Base-by-base conservation (phyloP, 805 yeast species). In the Blastobotrys attinorum region DNA sequence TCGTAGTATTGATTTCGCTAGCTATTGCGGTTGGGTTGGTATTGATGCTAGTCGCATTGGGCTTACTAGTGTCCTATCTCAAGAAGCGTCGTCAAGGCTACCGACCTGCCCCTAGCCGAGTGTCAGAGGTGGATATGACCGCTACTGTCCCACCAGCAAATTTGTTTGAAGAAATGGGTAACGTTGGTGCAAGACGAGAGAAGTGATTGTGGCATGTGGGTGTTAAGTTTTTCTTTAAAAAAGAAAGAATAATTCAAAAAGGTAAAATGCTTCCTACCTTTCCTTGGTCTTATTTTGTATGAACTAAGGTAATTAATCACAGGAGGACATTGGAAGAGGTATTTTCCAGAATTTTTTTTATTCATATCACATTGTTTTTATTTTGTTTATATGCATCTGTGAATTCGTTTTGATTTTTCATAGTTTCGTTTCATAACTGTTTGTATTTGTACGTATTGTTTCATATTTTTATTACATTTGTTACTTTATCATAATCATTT, bases 1-100 rank as follows among this genome's bases (percentile, higher is more conserved):
- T 72, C 53, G 79, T 83, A 22, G 87, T 81, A 3, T 71, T 84
- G 22, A 73, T 83, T 36, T 77, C 83, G 0, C 67, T 81, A 34
- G 92, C 88, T 0, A 65, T 80, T 43, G 77, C 90, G 0, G 52
- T 83, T 25, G 85, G 71, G 1, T 63, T 77, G 13, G 63, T 70
- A 50, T 50, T 65, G 25, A 43, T 72, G 7, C 45, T 75, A 22
- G 61, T 71, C 6, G 60, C 59, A 16, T 53, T 64, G 43, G 83
- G 71, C 44, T 60, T 66, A 22, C 49, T 66, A 3, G 71, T 71
- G 29, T 67, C 63, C 39, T 60, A 61, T 43, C 65, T 62, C 54
- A 66, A 60, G 42, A 62, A 63, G 41, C 60, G 67, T 33, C 59
- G 64, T 6, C 70, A 70, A 13, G 62, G 65, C 3, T 70, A 74